Evolutionary conservation across 176 grass and related monocot genomes (phyloP), one percentile per base, ranked within the genome.

Genomic region (Chrysopogon serrulatus): DNA sequence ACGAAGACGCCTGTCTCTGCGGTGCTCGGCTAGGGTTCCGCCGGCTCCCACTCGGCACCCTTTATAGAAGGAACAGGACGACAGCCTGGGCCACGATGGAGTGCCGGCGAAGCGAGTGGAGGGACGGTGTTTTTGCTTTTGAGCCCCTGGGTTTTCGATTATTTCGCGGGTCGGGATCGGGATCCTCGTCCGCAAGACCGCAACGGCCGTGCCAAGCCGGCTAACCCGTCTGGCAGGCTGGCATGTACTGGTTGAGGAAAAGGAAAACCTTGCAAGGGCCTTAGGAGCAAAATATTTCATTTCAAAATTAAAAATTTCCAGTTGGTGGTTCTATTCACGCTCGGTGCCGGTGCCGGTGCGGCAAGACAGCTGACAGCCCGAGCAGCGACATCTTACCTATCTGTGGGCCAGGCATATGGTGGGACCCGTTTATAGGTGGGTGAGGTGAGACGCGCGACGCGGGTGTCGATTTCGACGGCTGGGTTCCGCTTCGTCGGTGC

Each of bases 1-100:
- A 89, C 92, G 87, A 94, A 91, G 92, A 91, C 92, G 92, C 89
- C 92, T 73, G 41, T 74, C 83, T 33, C 88, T 86, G 88, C 83
- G 83, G 57, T 65, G 53, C 79, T 83, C 84, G 3, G 88, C 88
- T 86, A 68, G 79, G 79, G 79, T 59, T 83, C n/a, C 19, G 4
- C 0, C n/a, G 2, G 28, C 12, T 2, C 44, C 16, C 36, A 32
- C 73, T 78, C 45, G 36, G 16, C 57, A 48, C 1, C 0, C 8
- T 77, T 37, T 89, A 85, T 85, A 76, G 23, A 8, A 80, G 23
- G 74, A 36, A 1, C 44, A 8, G 41, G 35, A 36, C 40, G 59
- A 30, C 76, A 76, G 64, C 53, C 65, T 77, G 72, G 82, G 72
- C 48, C 78, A 28, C 14, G n/a, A 44, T 49, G 19, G 83, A 82